Evolutionary conservation across 2,329 filamentous ascomycete genomes (phyloP).

Genomic region (Trichoderma koningiopsis): DNA sequence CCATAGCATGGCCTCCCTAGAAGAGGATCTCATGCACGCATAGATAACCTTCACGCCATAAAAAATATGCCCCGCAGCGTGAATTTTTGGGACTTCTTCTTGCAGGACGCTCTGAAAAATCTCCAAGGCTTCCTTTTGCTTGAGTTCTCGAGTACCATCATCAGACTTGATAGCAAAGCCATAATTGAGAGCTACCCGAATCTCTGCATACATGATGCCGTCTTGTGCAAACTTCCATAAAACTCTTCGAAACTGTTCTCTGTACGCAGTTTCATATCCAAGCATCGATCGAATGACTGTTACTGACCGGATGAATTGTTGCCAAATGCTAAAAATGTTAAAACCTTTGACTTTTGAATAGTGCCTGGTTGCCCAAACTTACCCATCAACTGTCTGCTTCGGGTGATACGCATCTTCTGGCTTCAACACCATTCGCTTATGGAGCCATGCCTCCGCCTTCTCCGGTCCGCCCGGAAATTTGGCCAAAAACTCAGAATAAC

Average conservation of each 20-base stretch:
- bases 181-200: constrained; percentile 14
- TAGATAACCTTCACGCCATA: constrained; percentile 86
- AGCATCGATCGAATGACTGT: constrained; percentile 15
- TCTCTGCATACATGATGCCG: constrained; percentile 17
- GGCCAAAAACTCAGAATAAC: not conserved
- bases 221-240: constrained; percentile 17
- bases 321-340: not conserved
- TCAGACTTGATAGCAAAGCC: constrained; percentile 12
- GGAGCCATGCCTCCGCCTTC: constrained; percentile 4
- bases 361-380: not conserved
- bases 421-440: constrained; percentile 10
- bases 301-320: constrained; percentile 9
- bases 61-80: constrained; percentile 71
- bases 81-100: constrained; percentile 80
- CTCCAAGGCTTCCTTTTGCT: constrained; percentile 2
- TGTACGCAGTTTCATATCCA: constrained; percentile 9
- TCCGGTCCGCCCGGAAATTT: not conserved
- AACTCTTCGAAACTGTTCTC: constrained; percentile 6
- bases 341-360: not conserved
- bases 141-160: constrained; percentile 3
- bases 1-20: constrained; percentile 12
- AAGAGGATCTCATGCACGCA: constrained; percentile 66
- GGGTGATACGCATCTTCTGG: constrained; percentile 15
- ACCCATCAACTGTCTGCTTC: constrained; percentile 14
- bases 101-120: constrained; percentile 58